Evolutionary conservation across 768 basidiomycete genomes (phyloP), one percentile per base, ranked within the genome.

Genomic region (Mycena crocata): DNA sequence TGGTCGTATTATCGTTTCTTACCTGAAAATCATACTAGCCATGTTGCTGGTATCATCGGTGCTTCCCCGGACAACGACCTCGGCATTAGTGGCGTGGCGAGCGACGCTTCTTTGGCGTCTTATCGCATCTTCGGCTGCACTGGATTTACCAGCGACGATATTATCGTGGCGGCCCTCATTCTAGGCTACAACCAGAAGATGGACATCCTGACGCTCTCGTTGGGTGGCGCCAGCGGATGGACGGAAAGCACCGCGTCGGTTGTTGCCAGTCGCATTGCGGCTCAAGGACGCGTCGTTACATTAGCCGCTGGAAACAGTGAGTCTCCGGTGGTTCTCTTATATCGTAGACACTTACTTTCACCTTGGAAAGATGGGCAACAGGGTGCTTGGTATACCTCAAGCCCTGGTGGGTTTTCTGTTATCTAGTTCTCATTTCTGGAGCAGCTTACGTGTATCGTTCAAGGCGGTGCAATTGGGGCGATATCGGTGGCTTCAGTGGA

Each of bases 171-270:
- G 2, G 83, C 84, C 0, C 66, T 84, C 14, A 72, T 82, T 1
- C 75, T 67, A 21, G 85, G 75, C 2, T 74, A 74, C 35, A 72
- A 73, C 21, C 84, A 87, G 13, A 81, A 79, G 3, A 77, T 81
- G 69, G 84, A 89, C 71, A 78, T 90, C 68, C 78, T 90, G 66
- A 85, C 83, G 14, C 74, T 89, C 54, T 86, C 85, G 21, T 75
- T 89, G 12, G 87, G 87, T 15, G 80, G 81, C 7, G 35, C 75
- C 8, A 79, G 79, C 42, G 86, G 85, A 1, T 90, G 87, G 86
- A 82, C 84, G 3, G 80, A 82, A 61, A 72, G 76, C 61, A 71
- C 82, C 37, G 67, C 77, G 17, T 73, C 82, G 21, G 84, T 86
- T 13, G 76, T 87, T 4, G 83, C 86, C 1, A 81, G 79, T 62